phyloP scores from a whole-genome alignment of 352 stramenopile genomes.

The Globisporangium paroecandrum region DNA sequence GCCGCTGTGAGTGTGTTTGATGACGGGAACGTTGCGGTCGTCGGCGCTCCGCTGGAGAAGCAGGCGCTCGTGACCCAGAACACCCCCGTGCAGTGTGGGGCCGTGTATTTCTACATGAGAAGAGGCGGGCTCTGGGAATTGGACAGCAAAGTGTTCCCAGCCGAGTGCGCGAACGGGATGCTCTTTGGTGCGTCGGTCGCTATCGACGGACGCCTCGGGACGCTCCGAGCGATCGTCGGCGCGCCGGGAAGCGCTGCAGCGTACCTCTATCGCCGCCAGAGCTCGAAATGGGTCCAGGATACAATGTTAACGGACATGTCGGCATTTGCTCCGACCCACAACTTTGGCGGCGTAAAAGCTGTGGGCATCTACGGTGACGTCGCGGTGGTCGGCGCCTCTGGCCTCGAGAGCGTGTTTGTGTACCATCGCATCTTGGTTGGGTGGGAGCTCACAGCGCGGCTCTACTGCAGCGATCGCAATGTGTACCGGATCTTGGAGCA shows the following conservation, averaged over 20 bases:
- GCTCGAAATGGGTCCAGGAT: constrained; percentile 46
- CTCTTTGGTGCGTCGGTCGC: constrained; percentile 64
- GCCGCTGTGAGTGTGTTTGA: constrained; percentile 58
- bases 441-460: constrained; percentile 49
- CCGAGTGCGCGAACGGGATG: constrained; percentile 42
- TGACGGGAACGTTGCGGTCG: constrained; percentile 59
- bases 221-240: constrained; percentile 60
- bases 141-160: constrained; percentile 45
- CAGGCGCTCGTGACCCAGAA: constrained; percentile 15
- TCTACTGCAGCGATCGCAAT: constrained; percentile 81
- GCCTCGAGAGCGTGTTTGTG: constrained; percentile 61
- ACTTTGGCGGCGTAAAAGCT: constrained; percentile 57
- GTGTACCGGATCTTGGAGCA: constrained; percentile 77
- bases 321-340: constrained; percentile 45
- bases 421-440: constrained; percentile 52
- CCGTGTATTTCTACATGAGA: constrained; percentile 66
- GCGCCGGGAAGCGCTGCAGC: constrained; percentile 53
- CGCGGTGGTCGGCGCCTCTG: constrained; percentile 86
- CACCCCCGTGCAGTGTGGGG: constrained; percentile 40
- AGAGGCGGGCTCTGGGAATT: constrained; percentile 67
- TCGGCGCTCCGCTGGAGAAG: constrained; percentile 56
- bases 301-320: constrained; percentile 35
- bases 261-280: constrained; percentile 42
- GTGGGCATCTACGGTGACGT: constrained; percentile 86
- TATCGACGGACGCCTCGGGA: constrained; percentile 64